A percentile compares a stretch with the other conserved stretches of the same genome.
Conservation (phyloP, 331 rosid genomes). For the Stylosanthes scabra region DNA sequence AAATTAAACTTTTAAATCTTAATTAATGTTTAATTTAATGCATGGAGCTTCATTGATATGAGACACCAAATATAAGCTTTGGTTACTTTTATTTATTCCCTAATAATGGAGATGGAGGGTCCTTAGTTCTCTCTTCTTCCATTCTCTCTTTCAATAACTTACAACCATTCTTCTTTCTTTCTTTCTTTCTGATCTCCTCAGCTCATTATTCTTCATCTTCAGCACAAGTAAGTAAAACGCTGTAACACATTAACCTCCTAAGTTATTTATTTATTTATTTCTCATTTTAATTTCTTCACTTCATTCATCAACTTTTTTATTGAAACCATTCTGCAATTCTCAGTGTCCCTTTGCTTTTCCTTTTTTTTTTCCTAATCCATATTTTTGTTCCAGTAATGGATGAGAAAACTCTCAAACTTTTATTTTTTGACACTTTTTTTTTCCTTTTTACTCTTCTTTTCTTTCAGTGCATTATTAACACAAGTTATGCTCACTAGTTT, state of each 20-base stretch:
- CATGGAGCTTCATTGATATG: slow-evolving; percentile 70
- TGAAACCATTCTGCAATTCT: slow-evolving; percentile 11
- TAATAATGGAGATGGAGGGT: slow-evolving; percentile 81
- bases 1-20: no score
- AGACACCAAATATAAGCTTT: slow-evolving; percentile 60
- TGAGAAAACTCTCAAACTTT: background rate
- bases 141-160: slow-evolving; percentile 33
- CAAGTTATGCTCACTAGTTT: background rate
- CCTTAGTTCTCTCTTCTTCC: slow-evolving; percentile 48
- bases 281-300: slow-evolving; percentile 6
- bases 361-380: slow-evolving; percentile 18
- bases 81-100: slow-evolving; percentile 55
- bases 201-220: slow-evolving; percentile 36
- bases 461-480: slow-evolving; percentile 9
- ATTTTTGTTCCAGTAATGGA: background rate
- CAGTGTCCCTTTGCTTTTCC: slow-evolving; percentile 13
- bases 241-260: slow-evolving; percentile 30
- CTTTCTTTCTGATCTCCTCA: slow-evolving; percentile 47
- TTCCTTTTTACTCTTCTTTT: no score
- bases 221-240: slow-evolving; percentile 47
- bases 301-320: slow-evolving; percentile 24
- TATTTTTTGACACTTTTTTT: background rate
- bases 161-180: background rate
- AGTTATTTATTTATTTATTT: background rate
- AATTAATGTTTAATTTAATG: slow-evolving; percentile 37